A percentile compares a stretch with the other conserved stretches of the same genome.
phyloP scores from a whole-genome alignment of 768 basidiomycete species.

The Suillus bovinus region DNA sequence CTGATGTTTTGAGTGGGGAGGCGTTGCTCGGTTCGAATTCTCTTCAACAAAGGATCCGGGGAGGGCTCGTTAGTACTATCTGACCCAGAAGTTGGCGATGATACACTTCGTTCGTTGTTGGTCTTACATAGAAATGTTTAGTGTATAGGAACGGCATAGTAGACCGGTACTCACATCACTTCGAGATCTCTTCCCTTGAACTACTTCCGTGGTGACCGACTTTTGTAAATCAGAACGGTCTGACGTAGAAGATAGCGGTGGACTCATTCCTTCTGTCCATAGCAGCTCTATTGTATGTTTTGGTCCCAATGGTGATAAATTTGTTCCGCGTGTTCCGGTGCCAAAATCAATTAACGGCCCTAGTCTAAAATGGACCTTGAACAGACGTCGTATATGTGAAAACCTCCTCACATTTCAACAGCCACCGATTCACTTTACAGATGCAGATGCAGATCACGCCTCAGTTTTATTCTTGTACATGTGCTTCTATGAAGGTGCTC shows the following conservation, averaged over 20 bases:
- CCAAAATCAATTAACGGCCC: too few relatives aligned
- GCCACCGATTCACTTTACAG: not conserved
- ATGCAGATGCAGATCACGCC: too few relatives aligned
- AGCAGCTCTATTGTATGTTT: constrained; percentile 1
- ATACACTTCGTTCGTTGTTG: not conserved
- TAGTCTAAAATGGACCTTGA: not conserved
- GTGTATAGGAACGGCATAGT: not conserved
- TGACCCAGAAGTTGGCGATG: not conserved
- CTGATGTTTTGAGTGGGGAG: not conserved
- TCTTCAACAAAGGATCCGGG: not conserved
- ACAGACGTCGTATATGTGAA: not conserved
- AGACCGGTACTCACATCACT: not conserved
- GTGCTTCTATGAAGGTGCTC: constrained; percentile 4
- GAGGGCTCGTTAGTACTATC: not conserved
- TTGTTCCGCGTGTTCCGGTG: not conserved
- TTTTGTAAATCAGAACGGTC: not conserved
- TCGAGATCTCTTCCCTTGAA: constrained; percentile 4
- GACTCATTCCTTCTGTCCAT: not conserved
- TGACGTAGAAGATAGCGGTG: not conserved
- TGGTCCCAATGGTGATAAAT: not conserved
- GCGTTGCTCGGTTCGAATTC: constrained; percentile 1
- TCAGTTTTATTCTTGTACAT: not conserved
- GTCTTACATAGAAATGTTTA: not conserved
- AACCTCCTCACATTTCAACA: not conserved
- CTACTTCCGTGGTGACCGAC: not conserved